Conservation (phyloP, 2,329 filamentous ascomycete genomes). For the Calonectria fujianensis region DNA sequence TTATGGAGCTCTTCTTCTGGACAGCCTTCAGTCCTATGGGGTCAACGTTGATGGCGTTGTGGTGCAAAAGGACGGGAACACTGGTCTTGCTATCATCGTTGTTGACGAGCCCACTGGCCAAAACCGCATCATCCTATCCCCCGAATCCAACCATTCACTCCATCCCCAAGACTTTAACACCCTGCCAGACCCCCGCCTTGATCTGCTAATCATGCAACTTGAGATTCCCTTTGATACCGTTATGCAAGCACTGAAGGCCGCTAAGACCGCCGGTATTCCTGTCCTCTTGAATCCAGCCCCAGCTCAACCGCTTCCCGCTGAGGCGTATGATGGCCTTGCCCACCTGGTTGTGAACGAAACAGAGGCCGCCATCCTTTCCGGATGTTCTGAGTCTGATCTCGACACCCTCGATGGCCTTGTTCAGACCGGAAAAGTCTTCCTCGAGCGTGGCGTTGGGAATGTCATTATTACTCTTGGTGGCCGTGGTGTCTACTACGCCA, state of each 20-base stretch:
- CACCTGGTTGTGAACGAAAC: slow-evolving; percentile 94
- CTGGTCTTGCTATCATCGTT: slow-evolving; percentile 84
- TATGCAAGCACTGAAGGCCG: slow-evolving; percentile 74
- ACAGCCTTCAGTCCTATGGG: slow-evolving; percentile 75
- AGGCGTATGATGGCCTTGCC: slow-evolving; percentile 80
- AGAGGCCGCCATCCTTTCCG: slow-evolving; percentile 85
- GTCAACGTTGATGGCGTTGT: slow-evolving; percentile 76
- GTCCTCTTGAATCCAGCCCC: slow-evolving; percentile 92
- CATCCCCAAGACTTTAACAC: slow-evolving; percentile 59
- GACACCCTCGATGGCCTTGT: slow-evolving; percentile 67
- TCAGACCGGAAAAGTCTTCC: slow-evolving; percentile 75
- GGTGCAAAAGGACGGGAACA: slow-evolving; percentile 68
- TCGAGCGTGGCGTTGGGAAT: slow-evolving; percentile 81
- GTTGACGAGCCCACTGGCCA: slow-evolving; percentile 84
- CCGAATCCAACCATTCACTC: slow-evolving; percentile 80
- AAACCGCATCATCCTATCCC: slow-evolving; percentile 84
- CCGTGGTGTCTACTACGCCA: slow-evolving; percentile 83
- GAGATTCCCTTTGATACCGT: slow-evolving; percentile 83
- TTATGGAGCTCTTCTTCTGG: slow-evolving; percentile 77
- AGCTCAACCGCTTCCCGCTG: slow-evolving; percentile 79
- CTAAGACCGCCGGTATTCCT: slow-evolving; percentile 68
- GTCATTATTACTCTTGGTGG: slow-evolving; percentile 90
- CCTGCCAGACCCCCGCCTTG: slow-evolving; percentile 65
- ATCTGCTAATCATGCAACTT: slow-evolving; percentile 85
- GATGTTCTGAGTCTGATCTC: slow-evolving; percentile 69